phyloP scores from a whole-genome alignment of 2,329 filamentous ascomycete genomes.

The Alternaria sp. region DNA sequence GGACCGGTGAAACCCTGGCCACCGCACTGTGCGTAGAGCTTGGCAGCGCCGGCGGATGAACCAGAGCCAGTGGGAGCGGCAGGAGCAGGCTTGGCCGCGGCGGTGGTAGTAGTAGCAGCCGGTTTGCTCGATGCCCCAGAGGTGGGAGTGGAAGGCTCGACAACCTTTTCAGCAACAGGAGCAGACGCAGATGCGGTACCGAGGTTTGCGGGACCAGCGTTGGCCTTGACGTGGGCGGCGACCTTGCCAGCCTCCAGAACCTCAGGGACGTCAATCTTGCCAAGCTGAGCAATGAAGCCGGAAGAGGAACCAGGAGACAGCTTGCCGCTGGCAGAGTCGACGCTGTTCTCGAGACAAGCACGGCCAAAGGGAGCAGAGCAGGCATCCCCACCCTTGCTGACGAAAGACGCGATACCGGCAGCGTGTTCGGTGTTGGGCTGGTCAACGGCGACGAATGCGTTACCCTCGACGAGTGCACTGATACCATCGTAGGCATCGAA shows the following conservation, averaged over 20 bases:
- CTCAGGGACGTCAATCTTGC: constrained; percentile 21
- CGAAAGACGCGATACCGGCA: constrained; percentile 37
- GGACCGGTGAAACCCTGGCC: constrained; percentile 52
- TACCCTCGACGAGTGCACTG: constrained; percentile 54
- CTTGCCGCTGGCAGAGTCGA: constrained; percentile 31
- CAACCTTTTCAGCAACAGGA: not conserved
- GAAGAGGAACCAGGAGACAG: constrained; percentile 20
- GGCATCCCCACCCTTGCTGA: constrained; percentile 38
- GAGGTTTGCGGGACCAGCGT: constrained; percentile 31
- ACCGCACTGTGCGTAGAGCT: constrained; percentile 51
- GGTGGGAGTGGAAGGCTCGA: no score
- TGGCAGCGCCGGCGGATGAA: constrained; percentile 9
- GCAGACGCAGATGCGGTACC: constrained; percentile 13
- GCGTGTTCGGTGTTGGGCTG: constrained; percentile 49
- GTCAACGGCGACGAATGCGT: constrained; percentile 55
- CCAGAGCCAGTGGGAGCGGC: not conserved
- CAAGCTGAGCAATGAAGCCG: constrained; percentile 25
- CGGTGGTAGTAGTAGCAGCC: not conserved
- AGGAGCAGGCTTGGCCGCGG: not conserved
- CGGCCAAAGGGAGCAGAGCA: constrained; percentile 31
- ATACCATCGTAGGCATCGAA: constrained; percentile 52
- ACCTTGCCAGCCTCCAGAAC: constrained; percentile 27
- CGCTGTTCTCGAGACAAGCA: constrained; percentile 29
- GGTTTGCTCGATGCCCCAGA: no score
- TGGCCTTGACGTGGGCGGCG: constrained; percentile 32